phyloP scores from a whole-genome alignment of 192 early-diverging fungal genomes.

The Podila epicladia region DNA sequence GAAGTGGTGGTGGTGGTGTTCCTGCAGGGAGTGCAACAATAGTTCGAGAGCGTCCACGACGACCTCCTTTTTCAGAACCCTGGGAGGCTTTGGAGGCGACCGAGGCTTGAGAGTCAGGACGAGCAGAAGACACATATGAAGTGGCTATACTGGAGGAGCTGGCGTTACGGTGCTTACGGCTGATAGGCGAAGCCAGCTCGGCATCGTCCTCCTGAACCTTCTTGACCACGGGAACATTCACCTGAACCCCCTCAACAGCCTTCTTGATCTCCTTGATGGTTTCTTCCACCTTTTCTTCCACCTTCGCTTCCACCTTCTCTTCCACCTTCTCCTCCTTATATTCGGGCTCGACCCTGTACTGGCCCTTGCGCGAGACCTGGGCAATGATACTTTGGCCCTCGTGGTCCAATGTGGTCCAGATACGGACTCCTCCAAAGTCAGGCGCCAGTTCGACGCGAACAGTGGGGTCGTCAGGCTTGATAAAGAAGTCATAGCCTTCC shows the following conservation, averaged over 20 bases:
- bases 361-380: constrained; percentile 44
- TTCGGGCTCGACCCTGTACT: constrained; percentile 6
- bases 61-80: constrained; percentile 44
- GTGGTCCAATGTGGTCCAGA: constrained; percentile 52
- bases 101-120: constrained; percentile 28
- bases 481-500: constrained; percentile 55
- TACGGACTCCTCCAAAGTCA: constrained; percentile 53
- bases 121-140: constrained; percentile 44
- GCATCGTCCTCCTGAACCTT: background rate
- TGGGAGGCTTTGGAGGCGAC: constrained; percentile 27
- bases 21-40: constrained; percentile 8
- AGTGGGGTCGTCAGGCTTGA: constrained; percentile 51
- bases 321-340: background rate
- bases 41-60: constrained; percentile 31
- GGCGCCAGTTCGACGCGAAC: constrained; percentile 55
- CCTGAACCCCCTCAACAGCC: background rate
- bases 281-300: background rate
- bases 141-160: constrained; percentile 37
- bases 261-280: background rate
- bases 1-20: constrained; percentile 17
- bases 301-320: background rate
- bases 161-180: constrained; percentile 46
- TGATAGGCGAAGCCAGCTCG: constrained; percentile 21
- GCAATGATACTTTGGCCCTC: constrained; percentile 47
- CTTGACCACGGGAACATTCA: background rate